These are phyloP conservation scores for Huntiella moniliformis DNA, from an alignment of 2,329 filamentous ascomycete genomes.

Conservation along the genomic window DNA sequence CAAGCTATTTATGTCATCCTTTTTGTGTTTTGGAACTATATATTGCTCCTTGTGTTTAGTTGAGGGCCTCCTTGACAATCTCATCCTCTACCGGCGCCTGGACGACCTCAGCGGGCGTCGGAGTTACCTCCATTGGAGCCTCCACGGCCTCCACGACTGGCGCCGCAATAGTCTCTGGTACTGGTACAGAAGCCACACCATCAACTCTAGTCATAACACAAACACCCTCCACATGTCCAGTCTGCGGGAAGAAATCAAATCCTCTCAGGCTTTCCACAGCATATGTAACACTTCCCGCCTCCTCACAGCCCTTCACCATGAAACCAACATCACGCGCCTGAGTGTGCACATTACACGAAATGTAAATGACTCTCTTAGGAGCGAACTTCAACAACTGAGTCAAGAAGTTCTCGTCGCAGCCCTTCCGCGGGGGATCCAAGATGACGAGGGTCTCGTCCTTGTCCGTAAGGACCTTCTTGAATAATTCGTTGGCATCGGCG, in stretches of 20 bases:
- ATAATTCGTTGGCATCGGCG: slow-evolving; percentile 70
- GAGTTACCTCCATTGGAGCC: not conserved
- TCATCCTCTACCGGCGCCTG: slow-evolving; percentile 11
- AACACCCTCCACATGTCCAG: slow-evolving; percentile 47
- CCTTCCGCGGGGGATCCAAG: slow-evolving; percentile 90
- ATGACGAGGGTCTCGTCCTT: slow-evolving; percentile 78
- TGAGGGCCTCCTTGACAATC: slow-evolving; percentile 10
- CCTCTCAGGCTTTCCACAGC: slow-evolving; percentile 78
- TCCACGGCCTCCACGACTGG: not conserved
- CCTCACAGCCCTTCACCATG: slow-evolving; percentile 48
- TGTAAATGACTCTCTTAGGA: slow-evolving; percentile 70
- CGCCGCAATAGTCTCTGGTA: not conserved
- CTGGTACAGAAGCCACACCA: not conserved
- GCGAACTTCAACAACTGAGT: slow-evolving; percentile 60
- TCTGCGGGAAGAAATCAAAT: slow-evolving; percentile 96
- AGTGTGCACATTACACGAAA: slow-evolving; percentile 95
- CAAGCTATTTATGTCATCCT: too few relatives aligned
- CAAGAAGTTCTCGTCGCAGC: slow-evolving; percentile 74
- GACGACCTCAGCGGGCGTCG: not conserved
- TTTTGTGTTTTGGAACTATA: not conserved
- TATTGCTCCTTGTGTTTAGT: not conserved
- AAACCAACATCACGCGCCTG: slow-evolving; percentile 86
- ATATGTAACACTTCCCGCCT: slow-evolving; percentile 33
- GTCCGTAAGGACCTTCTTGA: slow-evolving; percentile 32
- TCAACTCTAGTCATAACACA: slow-evolving; percentile 11